phyloP scores from a whole-genome alignment of 306 rosid species.

The Vigna nakashimae region DNA sequence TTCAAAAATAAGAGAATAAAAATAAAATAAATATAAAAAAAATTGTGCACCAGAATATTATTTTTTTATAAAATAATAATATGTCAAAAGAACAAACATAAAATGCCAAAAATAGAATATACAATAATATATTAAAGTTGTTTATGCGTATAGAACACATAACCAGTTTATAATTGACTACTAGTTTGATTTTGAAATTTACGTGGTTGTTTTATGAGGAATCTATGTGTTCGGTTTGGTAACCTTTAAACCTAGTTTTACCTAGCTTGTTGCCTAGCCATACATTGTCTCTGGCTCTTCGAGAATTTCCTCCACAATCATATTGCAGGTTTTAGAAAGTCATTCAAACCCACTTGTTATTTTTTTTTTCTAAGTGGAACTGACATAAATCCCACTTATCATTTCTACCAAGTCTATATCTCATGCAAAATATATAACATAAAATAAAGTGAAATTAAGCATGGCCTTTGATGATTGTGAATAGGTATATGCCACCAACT shows the following conservation, averaged over 20 bases:
- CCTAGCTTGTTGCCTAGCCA: background rate
- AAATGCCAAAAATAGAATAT: background rate
- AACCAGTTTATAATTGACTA: background rate
- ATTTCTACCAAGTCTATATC: background rate
- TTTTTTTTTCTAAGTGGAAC: background rate
- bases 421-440: background rate
- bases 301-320: background rate
- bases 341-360: background rate
- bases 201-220: background rate
- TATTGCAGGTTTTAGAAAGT: slow-evolving; percentile 5
- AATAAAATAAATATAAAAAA: too few relatives aligned
- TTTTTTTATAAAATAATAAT: too few relatives aligned
- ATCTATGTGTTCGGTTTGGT: background rate
- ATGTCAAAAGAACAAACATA: background rate
- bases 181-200: background rate
- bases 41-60: too few relatives aligned
- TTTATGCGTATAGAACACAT: background rate
- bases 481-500: slow-evolving; percentile 1
- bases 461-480: background rate
- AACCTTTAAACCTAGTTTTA: background rate
- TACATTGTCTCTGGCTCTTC: background rate
- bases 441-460: background rate
- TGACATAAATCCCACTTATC: background rate
- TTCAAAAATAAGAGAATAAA: too few relatives aligned
- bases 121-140: background rate